These are phyloP conservation scores for Pyrenula aspistea DNA, from an alignment of 495 filamentous ascomycete genomes.

Conservation along the genomic window DNA sequence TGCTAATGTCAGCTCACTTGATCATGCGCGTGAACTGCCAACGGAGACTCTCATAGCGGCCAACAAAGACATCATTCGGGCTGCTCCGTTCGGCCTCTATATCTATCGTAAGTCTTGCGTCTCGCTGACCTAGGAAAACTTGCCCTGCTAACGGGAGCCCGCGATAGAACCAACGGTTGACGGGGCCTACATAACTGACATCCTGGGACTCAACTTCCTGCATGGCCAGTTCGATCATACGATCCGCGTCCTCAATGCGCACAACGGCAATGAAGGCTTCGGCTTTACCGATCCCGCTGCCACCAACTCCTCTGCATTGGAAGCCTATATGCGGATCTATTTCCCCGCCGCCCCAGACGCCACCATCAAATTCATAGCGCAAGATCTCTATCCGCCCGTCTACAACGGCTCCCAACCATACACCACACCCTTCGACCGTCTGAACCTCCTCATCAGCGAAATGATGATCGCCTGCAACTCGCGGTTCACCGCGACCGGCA, in stretches of 20 bases:
- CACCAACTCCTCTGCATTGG: no score
- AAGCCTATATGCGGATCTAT: no score
- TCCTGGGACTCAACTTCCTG: constrained; percentile 44
- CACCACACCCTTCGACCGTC: constrained; percentile 5
- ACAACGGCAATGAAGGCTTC: constrained; percentile 43
- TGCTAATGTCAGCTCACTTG: constrained; percentile 36
- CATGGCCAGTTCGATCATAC: constrained; percentile 41
- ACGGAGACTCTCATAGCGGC: constrained; percentile 30
- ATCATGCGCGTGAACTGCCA: constrained; percentile 35
- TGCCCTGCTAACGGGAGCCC: no score
- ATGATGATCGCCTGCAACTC: not conserved
- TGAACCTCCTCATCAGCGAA: constrained; percentile 1
- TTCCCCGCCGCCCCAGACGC: no score
- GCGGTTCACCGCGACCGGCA: constrained; percentile 1
- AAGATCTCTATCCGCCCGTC: constrained; percentile 1
- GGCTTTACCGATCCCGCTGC: constrained; percentile 21
- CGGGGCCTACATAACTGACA: constrained; percentile 40
- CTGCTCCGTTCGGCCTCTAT: constrained; percentile 21
- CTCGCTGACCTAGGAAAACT: no score
- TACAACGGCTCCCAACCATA: constrained; percentile 1
- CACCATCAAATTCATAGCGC: no score
- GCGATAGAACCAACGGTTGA: constrained; percentile 49
- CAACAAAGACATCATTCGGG: constrained; percentile 34
- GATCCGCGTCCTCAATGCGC: constrained; percentile 42
- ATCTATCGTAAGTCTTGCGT: no score